Evolutionary conservation across 345 rosid species (phyloP).

Genomic region (Reutealis trisperma): DNA sequence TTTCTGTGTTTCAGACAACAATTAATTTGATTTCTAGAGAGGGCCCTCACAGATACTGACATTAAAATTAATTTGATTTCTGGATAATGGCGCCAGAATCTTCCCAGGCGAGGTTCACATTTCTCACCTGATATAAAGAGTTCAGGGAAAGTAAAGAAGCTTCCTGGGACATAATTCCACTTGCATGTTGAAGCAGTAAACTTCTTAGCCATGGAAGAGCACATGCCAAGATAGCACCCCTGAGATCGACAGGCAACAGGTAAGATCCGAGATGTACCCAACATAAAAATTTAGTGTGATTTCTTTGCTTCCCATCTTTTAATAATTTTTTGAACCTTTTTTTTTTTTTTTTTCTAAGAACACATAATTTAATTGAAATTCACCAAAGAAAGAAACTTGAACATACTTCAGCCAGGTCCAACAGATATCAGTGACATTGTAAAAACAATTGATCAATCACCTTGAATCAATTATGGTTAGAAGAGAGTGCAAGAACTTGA

Average conservation of each 20-base stretch:
- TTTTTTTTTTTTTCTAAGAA: not conserved
- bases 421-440: not conserved
- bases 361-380: not conserved
- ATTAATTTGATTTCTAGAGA: not conserved
- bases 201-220: conserved; percentile 87
- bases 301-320: not conserved
- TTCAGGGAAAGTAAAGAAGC: conserved; percentile 70
- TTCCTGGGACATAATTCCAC: conserved; percentile 82
- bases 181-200: conserved; percentile 80
- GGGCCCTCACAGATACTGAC: not conserved
- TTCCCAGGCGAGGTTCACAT: not conserved
- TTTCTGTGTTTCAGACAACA: not conserved
- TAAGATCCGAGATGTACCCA: not conserved
- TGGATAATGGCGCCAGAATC: not conserved
- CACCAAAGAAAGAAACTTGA: too few species aligned
- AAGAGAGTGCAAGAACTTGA: conserved; percentile 73
- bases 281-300: not conserved
- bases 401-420: not conserved
- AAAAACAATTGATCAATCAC: conserved; percentile 32
- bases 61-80: not conserved
- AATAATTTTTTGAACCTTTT: not conserved
- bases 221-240: conserved; percentile 90
- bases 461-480: conserved; percentile 74
- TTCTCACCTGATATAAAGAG: conserved; percentile 79
- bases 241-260: conserved; percentile 25